Base-by-base conservation (phyloP, 495 filamentous ascomycete species). In the Patellaria atrata region DNA sequence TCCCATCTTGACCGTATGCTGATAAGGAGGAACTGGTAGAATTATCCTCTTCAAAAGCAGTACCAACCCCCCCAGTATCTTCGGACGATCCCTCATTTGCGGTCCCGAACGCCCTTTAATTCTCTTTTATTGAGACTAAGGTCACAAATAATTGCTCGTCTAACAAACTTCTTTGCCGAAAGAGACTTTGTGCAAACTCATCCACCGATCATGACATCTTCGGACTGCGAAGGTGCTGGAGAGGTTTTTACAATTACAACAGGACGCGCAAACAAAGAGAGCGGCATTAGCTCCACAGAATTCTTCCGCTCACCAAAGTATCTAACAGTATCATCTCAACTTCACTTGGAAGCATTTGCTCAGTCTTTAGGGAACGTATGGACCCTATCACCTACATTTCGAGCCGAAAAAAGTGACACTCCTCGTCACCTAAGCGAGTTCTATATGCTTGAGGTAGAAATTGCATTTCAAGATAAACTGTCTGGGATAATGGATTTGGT, bases 371-470 rank as follows among this genome's bases (percentile, higher is more conserved):
- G 79, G 18, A 82, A 79, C 48, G 91, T 94, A 12, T 97, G 89
- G 89, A 79, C 91, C 3, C 56, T 97, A 13, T 85, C 85, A 7
- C 89, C 89, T 11, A 84, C 83, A 1, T 97, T 97, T 51, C 75
- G 89, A 27, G 91, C 89, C 3, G 89, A 97, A 53, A 81, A 73
- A 58, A 94, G 84, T 53, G 85, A 94, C 56, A 96, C 89, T 4
- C 71, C 85, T 11, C 78, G 91, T 22, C 89, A 97, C 58, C 63
- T 96, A 29, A 92, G 82, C 61, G 89, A 97, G 48, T 97, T 97
- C 55, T 96, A 94, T 59, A 97, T 97, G 89, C 70, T 97, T 1
- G 89, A 97, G 58, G 85, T 75, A 5, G 89, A 97, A 56, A 58
- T 80, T 33, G 75, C 69, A 52, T 94, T 92, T 53, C 73, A 77